Evolutionary conservation across 768 basidiomycete species (phyloP), one percentile per base, ranked within the genome.

Genomic region (Epithele typhae): DNA sequence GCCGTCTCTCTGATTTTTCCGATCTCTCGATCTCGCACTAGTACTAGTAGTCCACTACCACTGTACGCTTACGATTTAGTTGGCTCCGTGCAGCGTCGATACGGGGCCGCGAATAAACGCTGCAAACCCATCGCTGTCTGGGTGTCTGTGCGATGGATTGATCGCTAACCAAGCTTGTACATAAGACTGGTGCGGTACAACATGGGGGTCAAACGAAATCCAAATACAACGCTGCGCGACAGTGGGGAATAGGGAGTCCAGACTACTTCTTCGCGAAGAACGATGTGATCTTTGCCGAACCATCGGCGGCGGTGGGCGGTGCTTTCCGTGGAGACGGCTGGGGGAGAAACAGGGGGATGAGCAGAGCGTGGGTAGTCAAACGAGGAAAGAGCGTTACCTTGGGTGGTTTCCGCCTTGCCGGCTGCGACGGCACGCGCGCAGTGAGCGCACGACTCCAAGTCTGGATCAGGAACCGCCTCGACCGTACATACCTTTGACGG

Each of bases 31-130:
- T 30, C 27, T 30, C 27, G 27, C 27, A 14, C 27, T 38, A 42
- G 45, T 36, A 23, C 24, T 47, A 32, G 40, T 30, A 32, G 40
- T 48, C 52, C 52, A 51, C 51, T 61, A 59, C 59, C 59, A 51
- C 52, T 55, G 49, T 58, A 58, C 25, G 40, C 25, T 41, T 51
- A 51, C 43, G 49, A 53, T 45, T 52, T 51, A 51, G 43, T 46
- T 42, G 25, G 40, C 40, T 33, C 40, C 39, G 33, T 44, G 39
- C 41, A 36, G 46, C 35, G 43, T 34, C 21, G 8, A 46, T 14
- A 30, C 27, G 27, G 27, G 27, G 27, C 27, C 40, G 35, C 45
- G 40, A 54, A 53, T 47, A 54, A 33, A 45, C 40, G 45, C 46
- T 43, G 43, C 40, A 40, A 40, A 40, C 22, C 6, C 39, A 38